Evolutionary conservation across 768 basidiomycete species (phyloP).

Genomic region (Phylloporus sp.): DNA sequence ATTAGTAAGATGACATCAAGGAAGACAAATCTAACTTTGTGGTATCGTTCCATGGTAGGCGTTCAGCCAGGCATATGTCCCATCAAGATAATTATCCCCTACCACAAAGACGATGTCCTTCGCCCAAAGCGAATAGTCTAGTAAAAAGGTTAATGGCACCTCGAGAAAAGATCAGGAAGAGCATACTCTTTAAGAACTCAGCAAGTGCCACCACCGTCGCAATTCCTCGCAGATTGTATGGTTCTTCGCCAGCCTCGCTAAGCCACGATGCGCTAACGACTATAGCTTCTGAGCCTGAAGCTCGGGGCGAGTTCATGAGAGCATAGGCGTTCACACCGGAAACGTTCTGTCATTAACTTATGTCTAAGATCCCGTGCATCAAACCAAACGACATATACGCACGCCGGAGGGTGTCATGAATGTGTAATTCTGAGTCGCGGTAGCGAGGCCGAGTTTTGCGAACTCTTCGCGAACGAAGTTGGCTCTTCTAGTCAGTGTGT

Average conservation of each 20-base stretch:
- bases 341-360: slow-evolving; percentile 38
- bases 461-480: slow-evolving; percentile 61
- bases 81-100: slow-evolving; percentile 84
- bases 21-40: slow-evolving; percentile 47
- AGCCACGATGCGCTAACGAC: slow-evolving; percentile 90
- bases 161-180: background rate
- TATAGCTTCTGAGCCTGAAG: slow-evolving; percentile 92
- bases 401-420: slow-evolving; percentile 55
- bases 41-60: slow-evolving; percentile 73
- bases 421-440: slow-evolving; percentile 66
- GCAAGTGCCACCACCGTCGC: slow-evolving; percentile 85
- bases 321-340: slow-evolving; percentile 82
- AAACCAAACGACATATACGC: background rate
- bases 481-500: slow-evolving; percentile 52
- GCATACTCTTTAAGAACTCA: slow-evolving; percentile 73
- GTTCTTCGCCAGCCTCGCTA: slow-evolving; percentile 54
- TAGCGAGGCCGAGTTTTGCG: slow-evolving; percentile 64
- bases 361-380: background rate
- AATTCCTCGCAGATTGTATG: slow-evolving; percentile 80
- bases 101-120: slow-evolving; percentile 91
- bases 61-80: slow-evolving; percentile 89
- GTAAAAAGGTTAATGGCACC: slow-evolving; percentile 3
- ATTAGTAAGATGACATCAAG: background rate
- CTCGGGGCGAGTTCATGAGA: slow-evolving; percentile 74
- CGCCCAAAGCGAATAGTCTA: slow-evolving; percentile 89